Percentiles rank a stretch among this genome's conserved stretches.
phyloP scores from a whole-genome alignment of 2,329 filamentous ascomycete species.

The Aspergillus sp. region DNA sequence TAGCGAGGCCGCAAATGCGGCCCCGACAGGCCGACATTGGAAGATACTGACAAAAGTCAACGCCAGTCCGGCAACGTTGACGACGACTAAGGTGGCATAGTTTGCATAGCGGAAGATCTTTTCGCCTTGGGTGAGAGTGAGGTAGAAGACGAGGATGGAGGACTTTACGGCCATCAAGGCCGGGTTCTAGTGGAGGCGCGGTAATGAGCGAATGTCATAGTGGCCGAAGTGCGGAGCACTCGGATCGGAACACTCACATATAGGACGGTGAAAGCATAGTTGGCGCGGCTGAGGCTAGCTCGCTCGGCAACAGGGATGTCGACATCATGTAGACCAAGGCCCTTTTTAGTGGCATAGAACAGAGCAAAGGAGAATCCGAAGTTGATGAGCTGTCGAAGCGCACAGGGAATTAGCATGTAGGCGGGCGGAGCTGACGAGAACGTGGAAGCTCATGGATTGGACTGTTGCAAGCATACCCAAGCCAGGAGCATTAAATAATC shows the following conservation, averaged over 20 bases:
- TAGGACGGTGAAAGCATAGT: constrained; percentile 65
- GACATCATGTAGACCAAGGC: constrained; percentile 48
- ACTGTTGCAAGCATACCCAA: constrained; percentile 59
- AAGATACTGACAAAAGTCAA: constrained; percentile 87
- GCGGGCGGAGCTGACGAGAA: neutral
- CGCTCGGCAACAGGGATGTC: constrained; percentile 40
- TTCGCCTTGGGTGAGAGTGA: constrained; percentile 79
- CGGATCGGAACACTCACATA: constrained; percentile 51
- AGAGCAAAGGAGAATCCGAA: constrained; percentile 53
- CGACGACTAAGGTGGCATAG: constrained; percentile 75
- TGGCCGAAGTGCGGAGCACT: neutral
- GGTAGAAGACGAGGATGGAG: constrained; percentile 89
- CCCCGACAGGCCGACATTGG: constrained; percentile 76
- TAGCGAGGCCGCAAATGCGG: constrained; percentile 64
- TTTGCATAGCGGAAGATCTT: constrained; percentile 78
- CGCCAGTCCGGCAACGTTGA: constrained; percentile 77
- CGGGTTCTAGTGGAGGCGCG: constrained; percentile 66
- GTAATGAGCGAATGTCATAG: constrained; percentile 12
- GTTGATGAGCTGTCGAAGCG: constrained; percentile 41
- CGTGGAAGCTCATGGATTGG: neutral
- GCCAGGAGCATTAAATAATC: constrained; percentile 81
- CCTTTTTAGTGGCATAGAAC: constrained; percentile 49
- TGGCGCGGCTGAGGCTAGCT: constrained; percentile 49
- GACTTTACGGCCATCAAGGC: constrained; percentile 90
- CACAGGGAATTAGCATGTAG: neutral